A percentile compares a stretch with the other conserved stretches of the same genome.
These are phyloP conservation scores for Craterostigma plantagineum DNA, from an alignment of 257 asterid species.

Conservation along the genomic window DNA sequence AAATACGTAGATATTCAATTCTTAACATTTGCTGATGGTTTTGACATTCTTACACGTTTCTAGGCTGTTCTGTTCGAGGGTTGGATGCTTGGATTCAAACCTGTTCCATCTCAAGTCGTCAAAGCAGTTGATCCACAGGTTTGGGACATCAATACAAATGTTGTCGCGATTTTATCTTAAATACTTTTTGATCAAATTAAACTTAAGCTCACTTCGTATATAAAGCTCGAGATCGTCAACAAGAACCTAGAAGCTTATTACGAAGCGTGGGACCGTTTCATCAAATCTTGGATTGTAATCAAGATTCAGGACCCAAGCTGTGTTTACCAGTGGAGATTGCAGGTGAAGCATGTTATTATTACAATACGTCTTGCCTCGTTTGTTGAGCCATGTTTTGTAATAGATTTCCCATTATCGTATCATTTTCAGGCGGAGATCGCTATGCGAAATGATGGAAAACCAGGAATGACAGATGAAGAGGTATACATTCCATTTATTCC, in stretches of 20 bases:
- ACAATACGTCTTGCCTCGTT: too few relatives aligned
- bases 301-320: slow-evolving; percentile 76
- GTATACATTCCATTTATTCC: too few relatives aligned
- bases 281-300: slow-evolving; percentile 82
- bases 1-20: background rate
- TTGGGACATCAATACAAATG: slow-evolving; percentile 3
- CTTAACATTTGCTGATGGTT: background rate
- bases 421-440: slow-evolving; percentile 95
- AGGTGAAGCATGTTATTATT: too few relatives aligned
- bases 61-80: slow-evolving; percentile 93
- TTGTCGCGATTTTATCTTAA: too few relatives aligned
- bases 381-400: too few relatives aligned
- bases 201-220: too few relatives aligned
- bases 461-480: slow-evolving; percentile 89
- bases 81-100: slow-evolving; percentile 99
- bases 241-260: slow-evolving; percentile 67
- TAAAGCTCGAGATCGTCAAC: slow-evolving; percentile 76
- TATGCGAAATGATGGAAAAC: slow-evolving; percentile 68
- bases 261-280: slow-evolving; percentile 85
- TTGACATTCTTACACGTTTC: slow-evolving; percentile 5
- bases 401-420: too few relatives aligned
- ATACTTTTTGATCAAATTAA: background rate
- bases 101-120: slow-evolving; percentile 53
- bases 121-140: slow-evolving; percentile 92
- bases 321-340: slow-evolving; percentile 88